A percentile compares a stretch with the other conserved stretches of the same genome.
Evolutionary conservation across 495 filamentous ascomycete species (phyloP).

Genomic region (Lophium mytilinum): DNA sequence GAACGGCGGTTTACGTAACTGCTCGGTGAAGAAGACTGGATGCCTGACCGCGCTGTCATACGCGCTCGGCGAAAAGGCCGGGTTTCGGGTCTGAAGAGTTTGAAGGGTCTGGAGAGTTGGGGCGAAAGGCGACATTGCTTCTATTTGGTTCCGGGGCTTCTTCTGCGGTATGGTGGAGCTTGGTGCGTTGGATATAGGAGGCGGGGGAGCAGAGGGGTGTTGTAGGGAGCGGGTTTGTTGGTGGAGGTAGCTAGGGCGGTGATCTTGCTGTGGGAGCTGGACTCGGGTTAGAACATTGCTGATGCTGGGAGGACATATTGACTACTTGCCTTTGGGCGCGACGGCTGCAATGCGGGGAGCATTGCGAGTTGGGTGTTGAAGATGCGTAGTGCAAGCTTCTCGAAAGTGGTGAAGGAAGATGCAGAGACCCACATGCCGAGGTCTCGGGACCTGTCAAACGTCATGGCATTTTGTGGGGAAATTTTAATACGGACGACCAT

Average conservation of each 20-base stretch:
- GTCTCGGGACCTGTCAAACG: background rate
- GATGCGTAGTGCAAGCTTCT: slow-evolving; percentile 5
- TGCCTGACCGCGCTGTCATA: slow-evolving; percentile 34
- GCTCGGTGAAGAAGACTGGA: slow-evolving; percentile 36
- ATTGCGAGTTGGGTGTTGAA: slow-evolving; percentile 11
- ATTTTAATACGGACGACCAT: background rate
- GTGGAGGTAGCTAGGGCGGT: slow-evolving; percentile 12
- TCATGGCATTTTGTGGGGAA: background rate
- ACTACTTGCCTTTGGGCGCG: slow-evolving; percentile 26
- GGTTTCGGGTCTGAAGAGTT: no score
- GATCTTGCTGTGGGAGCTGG: background rate
- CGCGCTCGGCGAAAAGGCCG: no score
- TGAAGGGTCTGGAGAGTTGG: background rate
- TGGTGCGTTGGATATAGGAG: background rate
- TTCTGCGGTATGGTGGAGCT: background rate
- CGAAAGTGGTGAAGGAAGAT: background rate
- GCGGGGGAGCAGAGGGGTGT: background rate
- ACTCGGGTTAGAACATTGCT: no score
- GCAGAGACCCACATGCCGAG: background rate
- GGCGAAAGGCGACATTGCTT: slow-evolving; percentile 32
- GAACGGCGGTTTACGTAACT: slow-evolving; percentile 33
- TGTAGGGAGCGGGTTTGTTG: slow-evolving; percentile 26
- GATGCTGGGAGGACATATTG: background rate
- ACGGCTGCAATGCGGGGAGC: slow-evolving; percentile 30
- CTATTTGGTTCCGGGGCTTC: slow-evolving; percentile 24